Evolutionary conservation across 192 early-diverging fungal genomes (phyloP).

Genomic region (Gryganskiella cystojenkinii): DNA sequence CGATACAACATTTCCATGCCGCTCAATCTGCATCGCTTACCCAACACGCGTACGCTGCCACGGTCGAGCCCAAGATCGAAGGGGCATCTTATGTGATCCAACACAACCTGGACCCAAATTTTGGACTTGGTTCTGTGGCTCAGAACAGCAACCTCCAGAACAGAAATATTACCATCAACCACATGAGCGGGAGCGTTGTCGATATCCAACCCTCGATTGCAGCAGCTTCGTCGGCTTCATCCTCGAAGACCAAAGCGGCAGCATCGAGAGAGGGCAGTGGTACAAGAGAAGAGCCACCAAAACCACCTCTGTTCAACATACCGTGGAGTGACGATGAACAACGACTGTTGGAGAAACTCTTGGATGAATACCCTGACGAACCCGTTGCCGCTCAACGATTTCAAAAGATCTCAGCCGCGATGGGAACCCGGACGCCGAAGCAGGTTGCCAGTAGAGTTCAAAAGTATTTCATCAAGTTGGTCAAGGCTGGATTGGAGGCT

Average conservation of each 20-base stretch:
- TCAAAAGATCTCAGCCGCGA: constrained; percentile 75
- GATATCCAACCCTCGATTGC: constrained; percentile 23
- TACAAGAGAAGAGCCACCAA: constrained; percentile 41
- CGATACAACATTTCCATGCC: background rate
- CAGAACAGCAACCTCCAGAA: constrained; percentile 4
- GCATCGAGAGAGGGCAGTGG: constrained; percentile 41
- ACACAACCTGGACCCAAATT: too few species aligned
- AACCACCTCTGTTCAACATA: constrained; percentile 68
- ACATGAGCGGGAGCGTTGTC: constrained; percentile 47
- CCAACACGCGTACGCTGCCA: too few species aligned
- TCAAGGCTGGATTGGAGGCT: constrained; percentile 76
- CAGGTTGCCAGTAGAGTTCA: constrained; percentile 83
- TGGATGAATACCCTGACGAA: constrained; percentile 75
- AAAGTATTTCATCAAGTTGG: constrained; percentile 84
- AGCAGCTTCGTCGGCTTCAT: background rate
- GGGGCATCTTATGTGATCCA: too few species aligned
- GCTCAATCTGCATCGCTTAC: too few species aligned
- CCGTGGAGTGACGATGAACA: constrained; percentile 81
- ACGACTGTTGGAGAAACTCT: constrained; percentile 64
- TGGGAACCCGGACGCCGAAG: constrained; percentile 76
- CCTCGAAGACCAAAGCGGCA: constrained; percentile 15
- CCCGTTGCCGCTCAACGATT: constrained; percentile 74
- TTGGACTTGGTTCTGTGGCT: too few species aligned
- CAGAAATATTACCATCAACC: constrained; percentile 43
- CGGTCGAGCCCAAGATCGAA: too few species aligned